Evolutionary conservation across 345 rosid genomes (phyloP).

Genomic region (Rhizophora mangle): DNA sequence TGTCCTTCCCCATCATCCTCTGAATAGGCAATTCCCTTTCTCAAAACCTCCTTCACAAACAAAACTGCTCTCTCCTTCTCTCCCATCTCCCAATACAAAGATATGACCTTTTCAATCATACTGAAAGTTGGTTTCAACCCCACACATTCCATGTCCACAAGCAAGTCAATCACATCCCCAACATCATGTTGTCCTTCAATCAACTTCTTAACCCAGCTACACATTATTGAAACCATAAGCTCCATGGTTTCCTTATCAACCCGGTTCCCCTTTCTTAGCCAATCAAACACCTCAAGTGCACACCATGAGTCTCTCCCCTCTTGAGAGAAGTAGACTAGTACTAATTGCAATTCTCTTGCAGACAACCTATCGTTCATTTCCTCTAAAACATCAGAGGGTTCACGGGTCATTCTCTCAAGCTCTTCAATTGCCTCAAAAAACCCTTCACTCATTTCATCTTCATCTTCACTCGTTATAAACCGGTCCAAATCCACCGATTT

Average conservation of each 20-base stretch:
- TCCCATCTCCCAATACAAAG: conserved; percentile 75
- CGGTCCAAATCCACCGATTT: conserved; percentile 66
- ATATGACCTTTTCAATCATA: conserved; percentile 91
- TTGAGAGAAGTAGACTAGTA: conserved; percentile 84
- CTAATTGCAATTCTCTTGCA: conserved; percentile 67
- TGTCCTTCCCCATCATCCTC: conserved; percentile 47
- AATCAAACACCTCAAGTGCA: conserved; percentile 90
- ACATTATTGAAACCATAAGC: conserved; percentile 91
- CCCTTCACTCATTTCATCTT: conserved; percentile 71
- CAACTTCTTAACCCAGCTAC: conserved; percentile 79
- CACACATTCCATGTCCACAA: conserved; percentile 89
- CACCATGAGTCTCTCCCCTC: conserved; percentile 99
- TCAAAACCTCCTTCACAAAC: conserved; percentile 71
- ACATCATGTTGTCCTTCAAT: conserved; percentile 58
- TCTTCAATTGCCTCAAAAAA: conserved; percentile 90
- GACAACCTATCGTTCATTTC: conserved; percentile 88
- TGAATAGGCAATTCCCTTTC: conserved; percentile 44
- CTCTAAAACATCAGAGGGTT: conserved; percentile 79
- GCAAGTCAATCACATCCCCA: conserved; percentile 62
- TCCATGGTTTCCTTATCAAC: conserved; percentile 92
- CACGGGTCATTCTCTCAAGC: conserved; percentile 78
- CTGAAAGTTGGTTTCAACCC: conserved; percentile 85
- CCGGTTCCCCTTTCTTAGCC: conserved; percentile 73
- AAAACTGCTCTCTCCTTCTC: conserved; percentile 56
- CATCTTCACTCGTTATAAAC: conserved; percentile 60